A percentile compares a stretch with the other conserved stretches of the same genome.
Conservation (phyloP, 2,329 filamentous ascomycete genomes). For the Neofusicoccum ribis region DNA sequence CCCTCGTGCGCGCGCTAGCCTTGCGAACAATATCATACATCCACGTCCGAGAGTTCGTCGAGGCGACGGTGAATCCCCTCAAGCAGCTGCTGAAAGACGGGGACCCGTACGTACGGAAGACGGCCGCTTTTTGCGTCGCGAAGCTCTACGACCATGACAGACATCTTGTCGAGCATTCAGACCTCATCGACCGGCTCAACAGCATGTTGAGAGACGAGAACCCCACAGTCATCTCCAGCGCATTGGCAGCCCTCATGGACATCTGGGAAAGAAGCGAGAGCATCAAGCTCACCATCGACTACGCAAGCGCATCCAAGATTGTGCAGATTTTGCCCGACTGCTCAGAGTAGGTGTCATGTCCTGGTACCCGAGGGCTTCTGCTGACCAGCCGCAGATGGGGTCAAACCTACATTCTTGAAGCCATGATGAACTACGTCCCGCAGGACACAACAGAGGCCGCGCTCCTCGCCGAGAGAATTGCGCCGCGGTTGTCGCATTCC, state of each 20-base stretch:
- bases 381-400: slow-evolving; percentile 71
- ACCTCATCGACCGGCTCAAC: slow-evolving; percentile 90
- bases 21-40: slow-evolving; percentile 96
- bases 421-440: slow-evolving; percentile 95
- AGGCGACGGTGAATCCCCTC: slow-evolving; percentile 81
- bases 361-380: slow-evolving; percentile 20
- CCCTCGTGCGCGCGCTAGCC: slow-evolving; percentile 86
- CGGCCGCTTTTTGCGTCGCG: slow-evolving; percentile 91
- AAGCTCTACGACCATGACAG: slow-evolving; percentile 98
- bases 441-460: slow-evolving; percentile 86
- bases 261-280: slow-evolving; percentile 98
- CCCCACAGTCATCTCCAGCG: slow-evolving; percentile 93
- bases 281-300: slow-evolving; percentile 98
- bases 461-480: slow-evolving; percentile 87
- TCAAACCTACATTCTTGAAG: slow-evolving; percentile 96
- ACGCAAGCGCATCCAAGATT: slow-evolving; percentile 96
- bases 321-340: slow-evolving; percentile 95
- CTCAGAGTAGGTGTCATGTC: slow-evolving; percentile 72
- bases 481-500: slow-evolving; percentile 92
- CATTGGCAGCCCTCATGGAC: slow-evolving; percentile 87
- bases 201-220: slow-evolving; percentile 91
- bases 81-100: slow-evolving; percentile 80
- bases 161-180: slow-evolving; percentile 83
- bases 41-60: slow-evolving; percentile 93
- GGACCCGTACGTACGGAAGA: slow-evolving; percentile 97